Conservation (phyloP, 129 eudicot genomes). For the Kitagawia praeruptora region DNA sequence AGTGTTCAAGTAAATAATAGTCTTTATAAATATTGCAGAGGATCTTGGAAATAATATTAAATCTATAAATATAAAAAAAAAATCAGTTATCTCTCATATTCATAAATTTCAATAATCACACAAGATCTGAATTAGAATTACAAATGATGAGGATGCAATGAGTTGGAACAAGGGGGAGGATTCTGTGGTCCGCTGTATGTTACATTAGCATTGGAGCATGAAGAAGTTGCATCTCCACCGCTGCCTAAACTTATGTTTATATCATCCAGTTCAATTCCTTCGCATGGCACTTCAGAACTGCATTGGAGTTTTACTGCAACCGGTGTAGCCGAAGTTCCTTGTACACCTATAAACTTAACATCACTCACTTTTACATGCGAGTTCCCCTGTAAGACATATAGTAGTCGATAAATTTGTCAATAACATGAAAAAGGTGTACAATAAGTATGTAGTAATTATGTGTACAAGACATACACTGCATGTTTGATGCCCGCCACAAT, state of each 20-base stretch:
- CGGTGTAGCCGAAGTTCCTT: not conserved
- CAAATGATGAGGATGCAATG: not conserved
- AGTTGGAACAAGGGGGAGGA: not conserved
- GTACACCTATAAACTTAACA: not conserved
- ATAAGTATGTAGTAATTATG: not conserved
- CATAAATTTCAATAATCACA: no score
- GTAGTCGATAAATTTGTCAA: not conserved
- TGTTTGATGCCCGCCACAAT: not conserved
- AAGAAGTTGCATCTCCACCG: not conserved
- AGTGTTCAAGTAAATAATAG: no score
- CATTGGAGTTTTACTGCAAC: not conserved
- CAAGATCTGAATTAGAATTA: not conserved
- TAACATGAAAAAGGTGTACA: not conserved
- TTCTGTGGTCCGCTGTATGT: not conserved
- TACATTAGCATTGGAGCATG: not conserved
- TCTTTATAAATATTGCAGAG: no score
- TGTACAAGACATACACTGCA: not conserved
- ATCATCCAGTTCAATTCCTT: not conserved
- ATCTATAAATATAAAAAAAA: no score
- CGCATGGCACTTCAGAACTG: not conserved
- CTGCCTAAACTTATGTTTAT: not conserved
- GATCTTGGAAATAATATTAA: no score
- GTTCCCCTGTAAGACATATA: not conserved
- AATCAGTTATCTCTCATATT: no score
- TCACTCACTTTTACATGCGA: not conserved